These are phyloP conservation scores for Talaromyces sp. DNA, from an alignment of 2,329 filamentous ascomycete species.

Conservation along the genomic window DNA sequence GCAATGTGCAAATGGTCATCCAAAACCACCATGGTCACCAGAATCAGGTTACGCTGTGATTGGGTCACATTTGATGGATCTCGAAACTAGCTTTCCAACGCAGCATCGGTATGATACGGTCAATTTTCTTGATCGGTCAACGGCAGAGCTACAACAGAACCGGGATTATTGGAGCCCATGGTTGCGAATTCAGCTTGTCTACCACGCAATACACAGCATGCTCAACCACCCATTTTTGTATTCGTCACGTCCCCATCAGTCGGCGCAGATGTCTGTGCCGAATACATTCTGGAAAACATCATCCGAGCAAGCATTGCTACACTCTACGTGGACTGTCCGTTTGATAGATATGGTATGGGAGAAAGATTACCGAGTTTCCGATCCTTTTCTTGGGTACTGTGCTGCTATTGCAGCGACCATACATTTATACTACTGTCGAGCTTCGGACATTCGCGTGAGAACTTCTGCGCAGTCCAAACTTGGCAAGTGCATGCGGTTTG, in stretches of 20 bases:
- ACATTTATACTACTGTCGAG: conserved; percentile 30
- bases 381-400: conserved; percentile 48
- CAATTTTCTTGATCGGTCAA: conserved; percentile 20
- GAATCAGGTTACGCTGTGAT: conserved; percentile 24
- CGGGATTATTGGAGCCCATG: conserved; percentile 32
- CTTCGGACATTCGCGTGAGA: conserved; percentile 20
- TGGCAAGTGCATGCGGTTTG: conserved; percentile 25
- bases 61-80: conserved; percentile 22
- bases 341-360: conserved; percentile 50
- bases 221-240: conserved; percentile 32
- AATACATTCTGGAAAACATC: conserved; percentile 51
- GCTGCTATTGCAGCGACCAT: conserved; percentile 49
- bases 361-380: conserved; percentile 43
- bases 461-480: conserved; percentile 27
- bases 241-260: conserved; percentile 17
- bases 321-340: conserved; percentile 50
- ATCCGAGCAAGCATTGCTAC: conserved; percentile 46
- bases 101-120: conserved; percentile 22
- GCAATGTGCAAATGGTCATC: conserved; percentile 19
- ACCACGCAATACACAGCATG: conserved; percentile 30
- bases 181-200: conserved; percentile 31
- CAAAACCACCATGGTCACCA: conserved; percentile 22
- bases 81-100: conserved; percentile 24
- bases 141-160: conserved; percentile 22
- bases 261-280: conserved; percentile 41